Percentiles rank a stretch among this genome's conserved stretches.
These are phyloP conservation scores for Wickerhamomyces queroliae DNA, from an alignment of 805 yeast species.

Conservation along the genomic window DNA sequence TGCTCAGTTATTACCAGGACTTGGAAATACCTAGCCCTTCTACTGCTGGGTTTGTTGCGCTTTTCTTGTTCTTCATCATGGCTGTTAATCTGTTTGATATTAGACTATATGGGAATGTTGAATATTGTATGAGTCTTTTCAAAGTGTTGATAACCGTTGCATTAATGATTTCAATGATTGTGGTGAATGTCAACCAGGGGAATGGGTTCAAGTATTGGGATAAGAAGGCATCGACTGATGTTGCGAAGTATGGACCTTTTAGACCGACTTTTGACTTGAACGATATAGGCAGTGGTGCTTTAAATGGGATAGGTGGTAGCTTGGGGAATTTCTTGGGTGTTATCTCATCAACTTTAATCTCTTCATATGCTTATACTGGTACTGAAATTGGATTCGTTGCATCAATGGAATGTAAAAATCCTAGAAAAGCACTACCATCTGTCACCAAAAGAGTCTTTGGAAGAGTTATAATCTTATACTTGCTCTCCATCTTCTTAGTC, in stretches of 20 bases:
- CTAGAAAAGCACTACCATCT: conserved; percentile 68
- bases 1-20: conserved; percentile 61
- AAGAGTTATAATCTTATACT: conserved; percentile 59
- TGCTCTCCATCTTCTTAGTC: conserved; percentile 61
- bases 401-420: conserved; percentile 81
- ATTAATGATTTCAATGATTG: conserved; percentile 58
- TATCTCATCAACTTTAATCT: conserved; percentile 53
- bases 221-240: conserved; percentile 40
- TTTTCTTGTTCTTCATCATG: conserved; percentile 43
- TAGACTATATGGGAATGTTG: conserved; percentile 68
- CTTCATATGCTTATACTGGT: conserved; percentile 75
- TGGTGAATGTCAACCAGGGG: conserved; percentile 42
- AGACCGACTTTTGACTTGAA: conserved; percentile 63
- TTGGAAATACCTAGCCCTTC: conserved; percentile 43
- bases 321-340: conserved; percentile 57
- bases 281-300: conserved; percentile 53
- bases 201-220: conserved; percentile 76
- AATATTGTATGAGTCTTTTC: conserved; percentile 53
- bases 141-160: conserved; percentile 49
- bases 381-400: conserved; percentile 81
- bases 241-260: conserved; percentile 58
- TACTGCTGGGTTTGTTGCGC: conserved; percentile 62
- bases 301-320: conserved; percentile 53
- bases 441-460: conserved; percentile 74
- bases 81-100: conserved; percentile 61